Evolutionary conservation across 257 asterid genomes (phyloP), one percentile per base, ranked within the genome.

Genomic region (Plectranthus barbatus): DNA sequence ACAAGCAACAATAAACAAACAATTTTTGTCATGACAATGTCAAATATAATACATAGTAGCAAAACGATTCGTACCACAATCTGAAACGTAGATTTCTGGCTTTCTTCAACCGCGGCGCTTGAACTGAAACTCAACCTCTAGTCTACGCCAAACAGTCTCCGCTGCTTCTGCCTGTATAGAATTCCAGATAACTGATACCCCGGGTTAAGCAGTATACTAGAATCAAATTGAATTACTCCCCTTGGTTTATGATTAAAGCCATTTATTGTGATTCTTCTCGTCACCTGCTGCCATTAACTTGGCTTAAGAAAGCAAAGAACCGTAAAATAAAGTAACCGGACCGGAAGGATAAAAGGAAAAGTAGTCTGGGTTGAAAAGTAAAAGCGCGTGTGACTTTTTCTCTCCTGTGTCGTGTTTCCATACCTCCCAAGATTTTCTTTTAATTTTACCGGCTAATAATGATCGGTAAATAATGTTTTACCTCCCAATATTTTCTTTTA

Each of bases 101-200:
- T 6, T 17, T 7, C 36, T 41, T 10, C 36, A 45, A 54, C 15
- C 9, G 47, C 9, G 55, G 8, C 47, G 45, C 15, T 37, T 44
- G 33, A 60, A 12, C 47, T 74, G 64, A 6, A 56, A 70, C 62
- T 70, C 63, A 29, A 72, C 75, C 60, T 73, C 57, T 59, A 72
- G 76, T 68, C 75, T 49, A 68, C 78, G 72, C 70, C 58, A 64
- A 4, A n/a, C n/a, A n/a, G n/a, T n/a, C n/a, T n/a, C n/a, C n/a
- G n/a, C n/a, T n/a, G n/a, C n/a, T n/a, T n/a, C 59, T 26, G 67
- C 54, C 36, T 50, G 55, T 19, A 42, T 10, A 20, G 56, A n/a
- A n/a, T n/a, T n/a, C 4, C 37, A 41, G 49, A 9, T n/a, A n/a
- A n/a, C n/a, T n/a, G n/a, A n/a, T n/a, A n/a, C n/a, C n/a, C 17